phyloP scores from a whole-genome alignment of 345 rosid species.

The Populus nigra region DNA sequence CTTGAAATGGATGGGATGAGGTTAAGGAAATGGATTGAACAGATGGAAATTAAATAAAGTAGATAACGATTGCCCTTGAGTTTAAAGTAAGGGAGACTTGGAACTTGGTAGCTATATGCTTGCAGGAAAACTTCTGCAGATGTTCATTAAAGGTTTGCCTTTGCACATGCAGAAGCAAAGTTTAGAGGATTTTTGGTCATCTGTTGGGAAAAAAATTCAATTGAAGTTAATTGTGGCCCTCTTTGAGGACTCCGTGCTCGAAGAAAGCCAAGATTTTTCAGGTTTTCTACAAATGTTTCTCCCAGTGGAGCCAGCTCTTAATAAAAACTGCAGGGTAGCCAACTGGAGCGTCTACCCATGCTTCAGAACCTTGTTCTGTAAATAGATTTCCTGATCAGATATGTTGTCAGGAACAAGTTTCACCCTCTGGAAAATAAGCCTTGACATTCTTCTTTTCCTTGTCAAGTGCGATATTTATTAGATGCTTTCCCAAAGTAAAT shows the following conservation, averaged over 20 bases:
- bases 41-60: neutral
- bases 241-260: slow-evolving; percentile 7
- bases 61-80: neutral
- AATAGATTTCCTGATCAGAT: slow-evolving; percentile 57
- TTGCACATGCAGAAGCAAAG: neutral
- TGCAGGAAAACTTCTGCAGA: neutral
- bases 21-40: neutral
- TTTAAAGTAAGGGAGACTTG: neutral
- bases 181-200: neutral
- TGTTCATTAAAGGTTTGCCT: neutral
- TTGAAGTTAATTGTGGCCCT: neutral
- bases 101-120: neutral
- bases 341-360: slow-evolving; percentile 54
- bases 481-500: slow-evolving; percentile 2
- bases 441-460: slow-evolving; percentile 50
- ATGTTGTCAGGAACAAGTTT: slow-evolving; percentile 51
- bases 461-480: slow-evolving; percentile 37
- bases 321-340: slow-evolving; percentile 68
- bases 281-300: slow-evolving; percentile 47
- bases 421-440: slow-evolving; percentile 60
- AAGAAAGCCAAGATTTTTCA: slow-evolving; percentile 39
- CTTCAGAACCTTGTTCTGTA: slow-evolving; percentile 37
- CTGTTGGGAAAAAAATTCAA: neutral
- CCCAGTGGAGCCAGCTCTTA: slow-evolving; percentile 49
- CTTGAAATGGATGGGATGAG: neutral